Conservation (phyloP, 441 rosid species). For the Mallotus japonicus region DNA sequence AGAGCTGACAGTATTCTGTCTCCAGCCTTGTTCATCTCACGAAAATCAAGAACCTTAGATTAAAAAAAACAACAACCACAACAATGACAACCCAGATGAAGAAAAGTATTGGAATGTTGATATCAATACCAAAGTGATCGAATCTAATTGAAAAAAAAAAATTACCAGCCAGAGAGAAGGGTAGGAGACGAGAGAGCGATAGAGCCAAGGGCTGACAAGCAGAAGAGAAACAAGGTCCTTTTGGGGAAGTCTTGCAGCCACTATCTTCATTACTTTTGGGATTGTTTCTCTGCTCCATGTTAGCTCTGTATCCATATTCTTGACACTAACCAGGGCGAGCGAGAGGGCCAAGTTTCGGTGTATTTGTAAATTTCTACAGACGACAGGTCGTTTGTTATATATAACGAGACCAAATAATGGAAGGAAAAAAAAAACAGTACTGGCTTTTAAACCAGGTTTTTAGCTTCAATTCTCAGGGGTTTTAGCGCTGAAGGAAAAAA, state of each 20-base stretch:
- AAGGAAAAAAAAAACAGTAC: no score
- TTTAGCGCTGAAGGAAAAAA: neutral
- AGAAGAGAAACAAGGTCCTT: slow-evolving; percentile 67
- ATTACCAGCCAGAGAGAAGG: slow-evolving; percentile 73
- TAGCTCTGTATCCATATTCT: slow-evolving; percentile 38
- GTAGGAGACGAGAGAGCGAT: slow-evolving; percentile 56
- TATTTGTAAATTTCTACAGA: neutral
- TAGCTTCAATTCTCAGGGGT: neutral
- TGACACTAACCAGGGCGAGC: neutral
- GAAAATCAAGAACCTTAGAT: slow-evolving; percentile 61
- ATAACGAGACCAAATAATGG: no score
- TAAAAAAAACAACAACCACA: slow-evolving; percentile 13
- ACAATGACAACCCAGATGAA: slow-evolving; percentile 16
- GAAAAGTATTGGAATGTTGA: neutral
- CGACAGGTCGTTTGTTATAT: neutral
- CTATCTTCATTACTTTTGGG: slow-evolving; percentile 68
- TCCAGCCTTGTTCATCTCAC: slow-evolving; percentile 74
- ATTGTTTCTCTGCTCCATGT: slow-evolving; percentile 70
- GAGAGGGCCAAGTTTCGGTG: neutral
- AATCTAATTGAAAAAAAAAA: neutral
- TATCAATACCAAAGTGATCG: neutral
- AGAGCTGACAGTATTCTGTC: slow-evolving; percentile 67
- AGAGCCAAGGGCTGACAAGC: slow-evolving; percentile 64
- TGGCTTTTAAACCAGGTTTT: neutral
- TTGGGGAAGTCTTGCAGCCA: slow-evolving; percentile 63